A percentile compares a stretch with the other conserved stretches of the same genome.
Evolutionary conservation across 345 rosid genomes (phyloP).

Genomic region (Jatropha curcas): DNA sequence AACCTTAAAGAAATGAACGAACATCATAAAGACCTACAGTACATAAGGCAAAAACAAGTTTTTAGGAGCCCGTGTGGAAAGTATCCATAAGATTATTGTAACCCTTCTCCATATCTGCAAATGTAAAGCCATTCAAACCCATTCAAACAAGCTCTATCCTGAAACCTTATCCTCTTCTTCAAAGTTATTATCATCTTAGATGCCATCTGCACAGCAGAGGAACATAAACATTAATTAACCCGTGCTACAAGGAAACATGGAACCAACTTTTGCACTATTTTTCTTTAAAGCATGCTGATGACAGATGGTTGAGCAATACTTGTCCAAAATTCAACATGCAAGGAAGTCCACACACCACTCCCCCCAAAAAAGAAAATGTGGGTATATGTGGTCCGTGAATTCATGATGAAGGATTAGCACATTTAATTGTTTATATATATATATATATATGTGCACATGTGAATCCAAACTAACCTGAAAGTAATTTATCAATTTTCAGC

Average conservation of each 20-base stretch:
- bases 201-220: slow-evolving; percentile 3
- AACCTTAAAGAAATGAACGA: slow-evolving; percentile 1
- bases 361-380: too few species aligned
- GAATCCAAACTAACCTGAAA: slow-evolving; percentile 24
- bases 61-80: neutral
- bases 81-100: neutral
- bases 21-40: neutral
- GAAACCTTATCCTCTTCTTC: slow-evolving; percentile 1
- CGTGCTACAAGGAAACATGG: neutral
- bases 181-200: neutral
- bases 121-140: too few species aligned
- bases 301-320: neutral
- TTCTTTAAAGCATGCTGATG: neutral
- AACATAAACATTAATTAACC: neutral
- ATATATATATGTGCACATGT: neutral
- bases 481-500: slow-evolving; percentile 33
- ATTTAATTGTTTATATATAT: neutral
- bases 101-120: neutral
- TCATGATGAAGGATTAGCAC: too few species aligned
- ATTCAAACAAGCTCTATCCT: neutral
- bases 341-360: too few species aligned
- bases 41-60: neutral
- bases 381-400: too few species aligned
- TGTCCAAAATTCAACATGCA: too few species aligned
- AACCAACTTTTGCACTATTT: neutral